phyloP scores from a whole-genome alignment of 148 eudicot genomes.

The Nepenthes mirabilis region DNA sequence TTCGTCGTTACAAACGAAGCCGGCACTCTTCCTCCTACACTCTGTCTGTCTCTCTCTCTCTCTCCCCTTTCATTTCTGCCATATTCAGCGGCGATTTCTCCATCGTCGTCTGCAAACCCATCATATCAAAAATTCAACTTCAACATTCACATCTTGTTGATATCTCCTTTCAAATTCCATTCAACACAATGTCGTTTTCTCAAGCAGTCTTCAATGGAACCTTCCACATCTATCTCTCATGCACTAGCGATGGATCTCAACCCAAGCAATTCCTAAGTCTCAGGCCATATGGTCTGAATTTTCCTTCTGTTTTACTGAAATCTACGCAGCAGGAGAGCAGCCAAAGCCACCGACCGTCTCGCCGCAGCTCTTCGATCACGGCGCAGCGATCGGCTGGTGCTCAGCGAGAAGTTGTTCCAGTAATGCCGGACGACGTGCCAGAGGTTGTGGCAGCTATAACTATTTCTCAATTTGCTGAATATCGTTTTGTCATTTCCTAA shows the following conservation, averaged over 20 bases:
- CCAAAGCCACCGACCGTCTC: conserved; percentile 3
- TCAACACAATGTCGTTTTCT: conserved; percentile 24
- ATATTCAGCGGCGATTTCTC: no score
- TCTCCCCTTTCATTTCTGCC: no score
- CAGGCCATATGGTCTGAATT: conserved; percentile 18
- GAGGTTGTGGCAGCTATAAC: conserved; percentile 17
- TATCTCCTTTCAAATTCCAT: conserved; percentile 4
- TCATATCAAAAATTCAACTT: no score
- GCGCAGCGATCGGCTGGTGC: conserved; percentile 24
- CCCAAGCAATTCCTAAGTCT: conserved; percentile 16
- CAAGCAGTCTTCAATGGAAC: conserved; percentile 16
- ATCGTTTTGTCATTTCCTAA: neutral
- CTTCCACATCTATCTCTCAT: conserved; percentile 11
- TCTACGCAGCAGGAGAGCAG: conserved; percentile 2
- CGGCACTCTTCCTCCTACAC: no score
- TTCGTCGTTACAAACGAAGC: no score
- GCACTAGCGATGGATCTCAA: conserved; percentile 16
- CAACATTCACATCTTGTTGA: no score
- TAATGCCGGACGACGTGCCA: conserved; percentile 49
- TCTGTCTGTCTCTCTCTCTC: no score
- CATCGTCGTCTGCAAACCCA: no score
- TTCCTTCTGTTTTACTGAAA: conserved; percentile 11
- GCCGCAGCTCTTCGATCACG: conserved; percentile 12
- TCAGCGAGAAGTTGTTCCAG: conserved; percentile 40
- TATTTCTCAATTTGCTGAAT: neutral